Evolutionary conservation across 257 asterid genomes (phyloP).

Genomic region (Fraxinus quadrangulata): DNA sequence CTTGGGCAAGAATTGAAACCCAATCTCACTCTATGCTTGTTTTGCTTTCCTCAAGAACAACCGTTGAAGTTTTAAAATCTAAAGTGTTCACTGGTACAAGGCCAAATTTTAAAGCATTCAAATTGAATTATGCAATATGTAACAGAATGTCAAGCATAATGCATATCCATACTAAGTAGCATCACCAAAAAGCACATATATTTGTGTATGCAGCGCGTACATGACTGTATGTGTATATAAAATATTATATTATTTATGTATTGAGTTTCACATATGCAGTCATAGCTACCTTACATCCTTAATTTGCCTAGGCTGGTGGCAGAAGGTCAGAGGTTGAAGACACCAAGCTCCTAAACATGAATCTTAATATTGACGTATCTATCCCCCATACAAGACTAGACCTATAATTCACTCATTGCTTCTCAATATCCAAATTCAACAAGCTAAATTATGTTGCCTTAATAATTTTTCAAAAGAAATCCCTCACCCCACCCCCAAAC

Average conservation of each 20-base stretch:
- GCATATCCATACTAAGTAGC: not conserved
- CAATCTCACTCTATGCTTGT: not conserved
- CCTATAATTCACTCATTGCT: not conserved
- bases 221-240: not conserved
- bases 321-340: not conserved
- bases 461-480: not conserved
- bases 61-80: not conserved
- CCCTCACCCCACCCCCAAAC: not conserved
- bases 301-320: not conserved
- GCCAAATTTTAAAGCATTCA: not conserved
- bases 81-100: not conserved
- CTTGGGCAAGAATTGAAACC: constrained; percentile 10
- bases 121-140: not conserved
- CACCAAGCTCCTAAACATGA: not conserved
- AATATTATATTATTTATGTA: not conserved
- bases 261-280: not conserved
- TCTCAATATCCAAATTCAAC: not conserved
- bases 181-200: not conserved
- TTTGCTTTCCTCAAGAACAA: not conserved
- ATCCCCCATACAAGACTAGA: not conserved
- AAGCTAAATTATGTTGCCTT: not conserved
- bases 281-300: not conserved
- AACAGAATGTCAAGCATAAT: not conserved
- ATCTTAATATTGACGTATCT: not conserved
- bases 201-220: not conserved